Evolutionary conservation across 2,329 filamentous ascomycete species (phyloP).

Genomic region (Lasiodiplodia hormozganensis): DNA sequence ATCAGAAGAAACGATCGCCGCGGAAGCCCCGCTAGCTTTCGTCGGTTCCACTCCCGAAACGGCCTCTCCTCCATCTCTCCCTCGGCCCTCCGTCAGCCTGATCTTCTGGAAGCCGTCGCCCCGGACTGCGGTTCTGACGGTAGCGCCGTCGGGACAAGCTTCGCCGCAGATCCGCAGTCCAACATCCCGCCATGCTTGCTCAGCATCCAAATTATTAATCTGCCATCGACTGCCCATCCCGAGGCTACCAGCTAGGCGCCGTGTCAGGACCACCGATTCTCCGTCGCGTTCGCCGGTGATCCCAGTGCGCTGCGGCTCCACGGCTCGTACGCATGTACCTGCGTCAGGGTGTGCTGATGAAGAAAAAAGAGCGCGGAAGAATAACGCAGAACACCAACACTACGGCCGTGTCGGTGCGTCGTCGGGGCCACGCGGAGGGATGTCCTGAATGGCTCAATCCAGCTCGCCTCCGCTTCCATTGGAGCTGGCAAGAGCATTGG

Average conservation of each 20-base stretch:
- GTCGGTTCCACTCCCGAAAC: neutral
- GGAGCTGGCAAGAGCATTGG: neutral
- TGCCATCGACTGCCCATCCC: neutral
- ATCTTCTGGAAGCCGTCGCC: conserved; percentile 17
- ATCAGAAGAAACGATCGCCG: neutral
- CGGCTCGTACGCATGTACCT: conserved; percentile 6
- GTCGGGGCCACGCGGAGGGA: neutral
- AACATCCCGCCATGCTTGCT: conserved; percentile 6
- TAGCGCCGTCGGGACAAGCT: conserved; percentile 8
- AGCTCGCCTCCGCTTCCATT: neutral
- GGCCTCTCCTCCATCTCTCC: neutral
- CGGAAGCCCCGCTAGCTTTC: conserved; percentile 10
- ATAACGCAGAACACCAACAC: neutral
- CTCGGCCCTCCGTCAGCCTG: neutral
- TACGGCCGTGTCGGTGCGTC: conserved; percentile 23
- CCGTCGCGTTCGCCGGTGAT: neutral
- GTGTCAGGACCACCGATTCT: neutral
- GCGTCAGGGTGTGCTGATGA: neutral
- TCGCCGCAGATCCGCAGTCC: conserved; percentile 1
- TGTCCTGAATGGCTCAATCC: neutral
- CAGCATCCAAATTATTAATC: conserved; percentile 12
- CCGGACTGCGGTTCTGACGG: neutral
- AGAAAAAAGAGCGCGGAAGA: conserved; percentile 12
- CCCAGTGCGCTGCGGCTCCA: conserved; percentile 5
- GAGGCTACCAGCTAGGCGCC: neutral